Percentiles rank a stretch among this genome's conserved stretches.
phyloP scores from a whole-genome alignment of 2,329 filamentous ascomycete genomes.

The Aspergillus proliferans region DNA sequence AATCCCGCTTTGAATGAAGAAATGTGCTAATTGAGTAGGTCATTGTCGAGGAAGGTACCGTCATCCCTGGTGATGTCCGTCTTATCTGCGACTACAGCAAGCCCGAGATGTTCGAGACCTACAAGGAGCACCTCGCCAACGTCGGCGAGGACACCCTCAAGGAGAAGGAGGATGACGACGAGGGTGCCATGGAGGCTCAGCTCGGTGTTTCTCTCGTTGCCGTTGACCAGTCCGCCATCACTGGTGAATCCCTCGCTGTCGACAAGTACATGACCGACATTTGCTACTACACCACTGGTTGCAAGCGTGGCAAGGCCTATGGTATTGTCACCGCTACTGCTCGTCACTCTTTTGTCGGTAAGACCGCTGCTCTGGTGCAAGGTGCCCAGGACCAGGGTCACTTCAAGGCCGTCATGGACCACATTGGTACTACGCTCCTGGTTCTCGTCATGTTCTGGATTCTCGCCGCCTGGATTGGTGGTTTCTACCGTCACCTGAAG shows the following conservation, averaged over 20 bases:
- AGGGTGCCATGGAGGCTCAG: conserved; percentile 51
- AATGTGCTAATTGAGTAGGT: conserved; percentile 37
- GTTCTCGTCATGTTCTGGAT: conserved; percentile 75
- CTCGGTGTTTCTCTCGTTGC: conserved; percentile 61
- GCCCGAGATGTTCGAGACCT: conserved; percentile 61
- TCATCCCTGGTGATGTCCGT: conserved; percentile 63
- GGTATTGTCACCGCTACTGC: conserved; percentile 62
- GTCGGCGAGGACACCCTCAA: conserved; percentile 56
- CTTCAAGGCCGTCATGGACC: conserved; percentile 81
- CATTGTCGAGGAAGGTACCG: conserved; percentile 65
- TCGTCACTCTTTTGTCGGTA: conserved; percentile 68
- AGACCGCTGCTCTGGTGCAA: conserved; percentile 66
- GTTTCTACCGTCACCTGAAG: conserved; percentile 66
- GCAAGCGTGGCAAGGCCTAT: conserved; percentile 73
- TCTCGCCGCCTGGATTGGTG: conserved; percentile 68
- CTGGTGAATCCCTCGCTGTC: conserved; percentile 67
- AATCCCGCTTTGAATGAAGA: background rate
- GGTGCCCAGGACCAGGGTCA: conserved; percentile 70
- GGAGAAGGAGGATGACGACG: conserved; percentile 53
- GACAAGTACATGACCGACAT: conserved; percentile 62
- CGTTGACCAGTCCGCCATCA: conserved; percentile 73
- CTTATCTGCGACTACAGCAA: conserved; percentile 68
- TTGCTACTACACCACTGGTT: conserved; percentile 73
- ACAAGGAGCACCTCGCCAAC: conserved; percentile 58
- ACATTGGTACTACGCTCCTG: conserved; percentile 66